Percentiles rank a stretch among this genome's conserved stretches.
These are phyloP conservation scores for Talaromyces sp. DNA, from an alignment of 2,329 filamentous ascomycete species.

Conservation along the genomic window DNA sequence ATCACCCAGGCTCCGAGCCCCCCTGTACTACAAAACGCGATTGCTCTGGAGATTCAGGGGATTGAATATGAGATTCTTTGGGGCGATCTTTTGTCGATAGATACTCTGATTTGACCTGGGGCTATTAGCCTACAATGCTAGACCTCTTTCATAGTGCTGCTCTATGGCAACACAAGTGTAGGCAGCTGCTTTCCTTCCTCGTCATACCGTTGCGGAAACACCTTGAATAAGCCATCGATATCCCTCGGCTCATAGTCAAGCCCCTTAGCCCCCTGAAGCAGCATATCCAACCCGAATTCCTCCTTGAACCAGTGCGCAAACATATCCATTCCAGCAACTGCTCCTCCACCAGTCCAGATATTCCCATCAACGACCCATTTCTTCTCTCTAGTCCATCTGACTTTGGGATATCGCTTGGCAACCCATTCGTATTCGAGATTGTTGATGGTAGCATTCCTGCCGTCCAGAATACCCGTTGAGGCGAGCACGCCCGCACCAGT, in stretches of 20 bases:
- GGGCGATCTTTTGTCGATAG: background rate
- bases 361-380: slow-evolving; percentile 48
- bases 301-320: slow-evolving; percentile 41
- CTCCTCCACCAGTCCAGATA: slow-evolving; percentile 48
- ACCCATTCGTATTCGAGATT: slow-evolving; percentile 32
- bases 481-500: slow-evolving; percentile 22
- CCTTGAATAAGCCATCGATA: slow-evolving; percentile 28
- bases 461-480: slow-evolving; percentile 41
- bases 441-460: slow-evolving; percentile 44
- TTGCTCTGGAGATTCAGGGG: background rate
- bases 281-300: slow-evolving; percentile 31
- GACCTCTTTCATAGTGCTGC: background rate
- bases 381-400: slow-evolving; percentile 44
- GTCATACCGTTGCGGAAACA: slow-evolving; percentile 31
- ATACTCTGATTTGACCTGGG: background rate
- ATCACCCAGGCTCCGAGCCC: slow-evolving; percentile 13
- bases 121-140: too few relatives aligned
- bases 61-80: background rate
- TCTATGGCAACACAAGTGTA: slow-evolving; percentile 22
- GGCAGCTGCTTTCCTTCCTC: slow-evolving; percentile 30
- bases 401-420: slow-evolving; percentile 35
- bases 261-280: slow-evolving; percentile 21
- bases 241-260: slow-evolving; percentile 41
- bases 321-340: slow-evolving; percentile 48
- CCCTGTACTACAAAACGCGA: background rate